These are phyloP conservation scores for Pyrenophora teres DNA, from an alignment of 2,329 filamentous ascomycete genomes.

Conservation along the genomic window DNA sequence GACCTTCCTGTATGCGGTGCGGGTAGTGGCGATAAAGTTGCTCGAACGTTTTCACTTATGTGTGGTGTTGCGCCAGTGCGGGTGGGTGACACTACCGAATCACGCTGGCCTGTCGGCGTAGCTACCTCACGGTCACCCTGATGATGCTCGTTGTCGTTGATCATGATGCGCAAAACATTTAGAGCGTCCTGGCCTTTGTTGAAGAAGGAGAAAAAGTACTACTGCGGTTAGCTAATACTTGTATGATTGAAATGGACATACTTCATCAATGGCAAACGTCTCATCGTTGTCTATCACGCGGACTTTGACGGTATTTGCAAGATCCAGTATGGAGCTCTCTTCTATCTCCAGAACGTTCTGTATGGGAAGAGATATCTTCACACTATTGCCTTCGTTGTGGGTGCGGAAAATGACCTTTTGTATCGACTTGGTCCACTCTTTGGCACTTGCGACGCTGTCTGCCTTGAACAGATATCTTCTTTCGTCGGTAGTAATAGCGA, in stretches of 20 bases:
- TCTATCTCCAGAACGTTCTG: slow-evolving; percentile 91
- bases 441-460: slow-evolving; percentile 84
- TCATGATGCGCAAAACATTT: slow-evolving; percentile 72
- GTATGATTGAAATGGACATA: slow-evolving; percentile 42
- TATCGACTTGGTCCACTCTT: slow-evolving; percentile 93
- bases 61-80: slow-evolving; percentile 31
- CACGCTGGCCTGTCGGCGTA: slow-evolving; percentile 21
- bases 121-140: slow-evolving; percentile 22
- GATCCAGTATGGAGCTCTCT: slow-evolving; percentile 85
- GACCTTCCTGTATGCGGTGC: slow-evolving; percentile 37
- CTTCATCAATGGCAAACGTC: slow-evolving; percentile 93
- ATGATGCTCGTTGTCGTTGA: slow-evolving; percentile 64
- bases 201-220: slow-evolving; percentile 98
- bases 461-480: slow-evolving; percentile 86
- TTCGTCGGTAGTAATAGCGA: slow-evolving; percentile 80
- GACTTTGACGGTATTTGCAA: slow-evolving; percentile 92
- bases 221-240: slow-evolving; percentile 10
- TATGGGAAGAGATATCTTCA: slow-evolving; percentile 92
- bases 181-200: slow-evolving; percentile 82
- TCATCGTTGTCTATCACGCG: slow-evolving; percentile 92
- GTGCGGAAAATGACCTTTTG: slow-evolving; percentile 95
- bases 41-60: slow-evolving; percentile 49
- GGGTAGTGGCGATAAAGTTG: slow-evolving; percentile 52
- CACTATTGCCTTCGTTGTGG: slow-evolving; percentile 94
- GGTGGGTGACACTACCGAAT: slow-evolving; percentile 16